These are phyloP conservation scores for Phytophthora capsici DNA, from an alignment of 352 stramenopile genomes.

Conservation along the genomic window DNA sequence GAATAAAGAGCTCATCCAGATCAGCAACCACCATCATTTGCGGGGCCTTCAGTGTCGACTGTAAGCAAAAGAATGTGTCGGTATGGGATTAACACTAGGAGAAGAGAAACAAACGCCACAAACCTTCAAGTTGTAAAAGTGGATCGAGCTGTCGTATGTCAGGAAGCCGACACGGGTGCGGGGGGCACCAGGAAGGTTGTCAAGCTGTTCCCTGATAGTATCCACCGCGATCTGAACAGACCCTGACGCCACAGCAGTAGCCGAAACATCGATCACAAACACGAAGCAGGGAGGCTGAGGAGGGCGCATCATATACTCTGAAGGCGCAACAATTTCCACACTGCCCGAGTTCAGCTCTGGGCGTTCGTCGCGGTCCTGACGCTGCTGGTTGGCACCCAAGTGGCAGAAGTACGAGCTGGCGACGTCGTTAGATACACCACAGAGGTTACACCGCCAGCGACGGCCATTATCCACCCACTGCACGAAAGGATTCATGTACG, in stretches of 20 bases:
- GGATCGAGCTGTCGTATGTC: slow-evolving; percentile 85
- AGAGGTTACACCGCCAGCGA: slow-evolving; percentile 90
- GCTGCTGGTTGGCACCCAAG: slow-evolving; percentile 94
- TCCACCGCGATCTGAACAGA: slow-evolving; percentile 73
- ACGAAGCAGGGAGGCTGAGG: slow-evolving; percentile 88
- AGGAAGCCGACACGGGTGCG: slow-evolving; percentile 87
- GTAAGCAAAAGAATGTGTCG: slow-evolving; percentile 27
- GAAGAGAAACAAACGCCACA: slow-evolving; percentile 1
- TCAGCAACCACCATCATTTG: slow-evolving; percentile 92
- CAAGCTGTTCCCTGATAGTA: slow-evolving; percentile 85
- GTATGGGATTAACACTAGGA: slow-evolving; percentile 57
- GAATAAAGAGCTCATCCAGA: slow-evolving; percentile 89
- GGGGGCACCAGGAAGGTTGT: slow-evolving; percentile 74
- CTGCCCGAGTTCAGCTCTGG: slow-evolving; percentile 79
- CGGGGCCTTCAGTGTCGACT: slow-evolving; percentile 80
- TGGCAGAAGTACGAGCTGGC: slow-evolving; percentile 98
- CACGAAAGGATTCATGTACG: slow-evolving; percentile 92
- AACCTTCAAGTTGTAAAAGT: slow-evolving; percentile 92
- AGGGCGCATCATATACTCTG: slow-evolving; percentile 92
- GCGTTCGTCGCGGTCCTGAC: slow-evolving; percentile 93
- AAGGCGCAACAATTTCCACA: slow-evolving; percentile 87
- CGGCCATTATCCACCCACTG: slow-evolving; percentile 91
- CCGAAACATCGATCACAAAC: slow-evolving; percentile 92
- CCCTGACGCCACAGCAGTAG: slow-evolving; percentile 70
- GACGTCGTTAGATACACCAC: slow-evolving; percentile 90